phyloP scores from a whole-genome alignment of 768 basidiomycete genomes.

The Amanita rubescens region DNA sequence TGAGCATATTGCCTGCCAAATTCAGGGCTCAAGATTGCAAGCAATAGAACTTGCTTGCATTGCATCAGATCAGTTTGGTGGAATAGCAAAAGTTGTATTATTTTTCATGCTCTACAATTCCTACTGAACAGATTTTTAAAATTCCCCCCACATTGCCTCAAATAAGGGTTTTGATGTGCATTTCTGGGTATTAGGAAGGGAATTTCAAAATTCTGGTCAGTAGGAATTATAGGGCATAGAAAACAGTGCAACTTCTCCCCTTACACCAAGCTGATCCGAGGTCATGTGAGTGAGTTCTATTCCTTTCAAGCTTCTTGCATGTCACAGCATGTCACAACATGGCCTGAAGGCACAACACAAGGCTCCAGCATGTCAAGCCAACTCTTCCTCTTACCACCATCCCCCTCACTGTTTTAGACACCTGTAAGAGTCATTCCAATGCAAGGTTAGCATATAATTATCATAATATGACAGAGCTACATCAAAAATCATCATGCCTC shows the following conservation, averaged over 20 bases:
- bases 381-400: background rate
- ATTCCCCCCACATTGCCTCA: background rate
- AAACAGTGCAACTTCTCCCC: too few species aligned
- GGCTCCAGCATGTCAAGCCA: background rate
- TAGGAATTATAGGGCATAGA: too few species aligned
- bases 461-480: background rate
- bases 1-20: background rate
- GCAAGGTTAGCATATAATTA: background rate
- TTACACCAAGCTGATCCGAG: too few species aligned
- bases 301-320: too few species aligned
- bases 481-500: background rate
- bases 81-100: background rate
- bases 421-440: too few species aligned
- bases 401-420: background rate
- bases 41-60: background rate
- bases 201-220: background rate
- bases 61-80: background rate
- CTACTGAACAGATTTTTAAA: background rate
- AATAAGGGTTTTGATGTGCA: too few species aligned
- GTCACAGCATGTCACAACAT: background rate
- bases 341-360: background rate
- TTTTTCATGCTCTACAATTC: background rate
- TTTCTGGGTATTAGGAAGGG: too few species aligned
- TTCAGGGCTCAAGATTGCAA: background rate
- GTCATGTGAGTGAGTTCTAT: too few species aligned